These are phyloP conservation scores for Trifolium fragiferum DNA, from an alignment of 306 rosid genomes.

Conservation along the genomic window DNA sequence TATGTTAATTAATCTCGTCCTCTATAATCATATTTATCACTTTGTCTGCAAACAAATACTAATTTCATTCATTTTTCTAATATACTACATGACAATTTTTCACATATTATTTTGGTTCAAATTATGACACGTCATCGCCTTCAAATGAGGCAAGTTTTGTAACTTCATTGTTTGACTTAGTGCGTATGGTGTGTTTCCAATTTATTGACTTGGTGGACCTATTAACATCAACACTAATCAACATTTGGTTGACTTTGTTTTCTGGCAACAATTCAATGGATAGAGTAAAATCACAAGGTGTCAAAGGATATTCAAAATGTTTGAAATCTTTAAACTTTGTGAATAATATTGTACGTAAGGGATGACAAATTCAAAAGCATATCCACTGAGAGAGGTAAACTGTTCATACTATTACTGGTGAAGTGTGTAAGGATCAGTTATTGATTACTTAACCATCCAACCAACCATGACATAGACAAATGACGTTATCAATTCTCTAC, in stretches of 20 bases:
- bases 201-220: not conserved
- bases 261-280: too few relatives aligned
- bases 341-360: conserved; percentile 5
- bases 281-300: not conserved
- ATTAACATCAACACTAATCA: not conserved
- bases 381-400: not conserved
- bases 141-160: not conserved
- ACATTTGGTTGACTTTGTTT: not conserved
- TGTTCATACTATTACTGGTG: conserved; percentile 39
- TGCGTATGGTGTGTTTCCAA: not conserved
- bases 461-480: not conserved
- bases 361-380: not conserved
- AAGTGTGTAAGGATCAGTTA: not conserved
- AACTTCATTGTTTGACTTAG: not conserved
- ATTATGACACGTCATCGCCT: not conserved
- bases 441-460: not conserved
- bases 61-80: not conserved
- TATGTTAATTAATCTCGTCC: not conserved
- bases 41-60: too few relatives aligned
- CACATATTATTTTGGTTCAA: not conserved
- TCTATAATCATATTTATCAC: not conserved
- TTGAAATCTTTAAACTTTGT: conserved; percentile 8
- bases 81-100: too few relatives aligned
- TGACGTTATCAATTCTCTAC: not conserved
- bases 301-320: conserved; percentile 5